Evolutionary conservation across 1,284 basidiomycete genomes (phyloP), one percentile per base, ranked within the genome.

Genomic region (Lignosus rhinocerotis): DNA sequence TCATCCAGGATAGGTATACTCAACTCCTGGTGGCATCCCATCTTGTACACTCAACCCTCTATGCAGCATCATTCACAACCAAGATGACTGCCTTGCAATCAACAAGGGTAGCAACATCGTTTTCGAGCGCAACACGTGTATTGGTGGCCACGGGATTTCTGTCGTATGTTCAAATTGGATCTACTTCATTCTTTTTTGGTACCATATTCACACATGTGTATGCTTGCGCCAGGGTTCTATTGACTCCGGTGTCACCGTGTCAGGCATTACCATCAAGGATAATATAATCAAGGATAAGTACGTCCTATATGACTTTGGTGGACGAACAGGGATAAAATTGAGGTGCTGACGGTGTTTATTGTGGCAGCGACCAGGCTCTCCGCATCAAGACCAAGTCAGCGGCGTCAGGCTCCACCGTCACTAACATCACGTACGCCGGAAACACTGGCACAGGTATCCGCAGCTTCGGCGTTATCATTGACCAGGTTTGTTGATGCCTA

Each of bases 21-120:
- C 7, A 2, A 6, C 46, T 19, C 31, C 51, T n/a, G 55, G 7
- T 33, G 12, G 6, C 31, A 12, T 10, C 10, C 11, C 3, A n/a
- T 8, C 31, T 48, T 11, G 46, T 8, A 14, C 21, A 16, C 46
- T 48, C 14, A 48, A 1, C 1, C 16, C 6, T 42, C 25, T 21
- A n/a, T 17, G 6, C 25, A 59, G 61, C 33, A 53, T 63, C n/a
- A 63, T 70, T 47, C 64, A 62, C 59, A 72, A 72, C 59, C 70
- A 86, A 75, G 85, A 88, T 57, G 85, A 88, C 65, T 87, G 86
- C 60, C 69, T 87, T 39, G 83, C 86, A 10, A 82, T 87, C 66
- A 86, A 84, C 68, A 70, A 70, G 44, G 86, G 85, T 7, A 72
- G 73, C 33, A 83, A 82, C 68, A 82, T 88, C 59, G 65, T 78